A percentile compares a stretch with the other conserved stretches of the same genome.
These are phyloP conservation scores for Tetrastigma voinierianum DNA, from an alignment of 164 flowering plant species.

Conservation along the genomic window DNA sequence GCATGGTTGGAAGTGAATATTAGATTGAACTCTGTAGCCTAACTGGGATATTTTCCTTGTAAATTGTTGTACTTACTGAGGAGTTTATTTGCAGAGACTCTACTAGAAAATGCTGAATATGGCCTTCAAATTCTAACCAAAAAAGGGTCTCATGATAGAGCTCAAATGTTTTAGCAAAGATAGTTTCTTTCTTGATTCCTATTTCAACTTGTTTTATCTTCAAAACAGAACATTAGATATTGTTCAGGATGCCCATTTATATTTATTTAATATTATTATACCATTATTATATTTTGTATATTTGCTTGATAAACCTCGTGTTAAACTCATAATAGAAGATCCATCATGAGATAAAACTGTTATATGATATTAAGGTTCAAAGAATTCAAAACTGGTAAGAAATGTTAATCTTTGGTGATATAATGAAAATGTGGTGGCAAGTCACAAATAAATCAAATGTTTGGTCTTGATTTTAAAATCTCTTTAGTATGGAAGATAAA, in stretches of 20 bases:
- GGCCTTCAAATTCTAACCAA: no score
- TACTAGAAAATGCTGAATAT: no score
- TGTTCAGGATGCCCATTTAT: not conserved
- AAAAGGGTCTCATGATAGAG: no score
- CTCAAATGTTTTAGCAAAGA: no score
- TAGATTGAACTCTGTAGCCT: no score
- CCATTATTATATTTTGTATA: slow-evolving; percentile 36
- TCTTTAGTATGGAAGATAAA: not conserved
- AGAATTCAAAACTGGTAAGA: slow-evolving; percentile 65
- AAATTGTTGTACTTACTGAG: no score
- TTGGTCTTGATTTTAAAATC: not conserved
- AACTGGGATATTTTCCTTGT: no score
- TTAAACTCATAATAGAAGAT: slow-evolving; percentile 84
- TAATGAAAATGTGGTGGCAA: no score
- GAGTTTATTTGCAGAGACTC: no score
- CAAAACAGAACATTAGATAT: not conserved
- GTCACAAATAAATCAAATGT: not conserved
- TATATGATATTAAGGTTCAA: slow-evolving; percentile 76
- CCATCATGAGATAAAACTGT: slow-evolving; percentile 71
- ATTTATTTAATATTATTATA: not conserved
- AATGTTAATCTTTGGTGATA: not conserved
- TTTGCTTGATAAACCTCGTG: slow-evolving; percentile 78
- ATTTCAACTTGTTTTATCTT: no score
- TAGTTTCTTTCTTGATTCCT: no score
- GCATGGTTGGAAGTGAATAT: no score